Percentiles rank a stretch among this genome's conserved stretches.
phyloP scores from a whole-genome alignment of 1,284 basidiomycete species.

The Leccinum proliferum region DNA sequence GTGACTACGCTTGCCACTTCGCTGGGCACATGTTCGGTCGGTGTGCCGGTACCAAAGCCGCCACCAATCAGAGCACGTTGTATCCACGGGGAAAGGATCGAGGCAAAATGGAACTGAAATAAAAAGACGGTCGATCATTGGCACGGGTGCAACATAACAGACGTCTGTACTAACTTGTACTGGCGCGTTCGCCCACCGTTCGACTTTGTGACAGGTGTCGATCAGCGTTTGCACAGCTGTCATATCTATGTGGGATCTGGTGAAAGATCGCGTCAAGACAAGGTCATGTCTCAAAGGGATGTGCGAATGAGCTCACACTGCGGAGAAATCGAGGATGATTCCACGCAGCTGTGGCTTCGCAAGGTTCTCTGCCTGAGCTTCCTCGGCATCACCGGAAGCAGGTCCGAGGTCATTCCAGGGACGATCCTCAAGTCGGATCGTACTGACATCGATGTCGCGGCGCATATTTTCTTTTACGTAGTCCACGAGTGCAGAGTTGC shows the following conservation, averaged over 20 bases:
- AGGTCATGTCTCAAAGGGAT: not conserved
- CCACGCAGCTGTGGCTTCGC: constrained; percentile 73
- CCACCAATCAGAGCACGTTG: constrained; percentile 84
- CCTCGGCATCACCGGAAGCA: constrained; percentile 39
- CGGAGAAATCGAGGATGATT: constrained; percentile 88
- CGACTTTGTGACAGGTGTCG: constrained; percentile 83
- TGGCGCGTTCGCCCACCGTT: constrained; percentile 78
- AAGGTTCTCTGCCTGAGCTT: constrained; percentile 47
- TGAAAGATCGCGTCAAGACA: constrained; percentile 3
- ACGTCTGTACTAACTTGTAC: constrained; percentile 55
- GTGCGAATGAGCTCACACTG: constrained; percentile 54
- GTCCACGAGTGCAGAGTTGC: constrained; percentile 77
- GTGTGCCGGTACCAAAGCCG: constrained; percentile 70
- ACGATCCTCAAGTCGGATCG: constrained; percentile 65
- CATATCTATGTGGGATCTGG: constrained; percentile 73
- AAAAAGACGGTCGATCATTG: not conserved
- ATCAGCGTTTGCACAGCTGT: constrained; percentile 91
- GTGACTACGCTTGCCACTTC: constrained; percentile 77
- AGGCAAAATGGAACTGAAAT: constrained; percentile 79
- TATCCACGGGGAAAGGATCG: constrained; percentile 92
- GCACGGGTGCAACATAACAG: not conserved
- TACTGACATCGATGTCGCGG: constrained; percentile 70
- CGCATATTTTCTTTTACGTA: constrained; percentile 76
- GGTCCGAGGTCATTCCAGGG: constrained; percentile 96
- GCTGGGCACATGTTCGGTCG: constrained; percentile 36